Percentiles rank a stretch among this genome's conserved stretches.
phyloP scores from a whole-genome alignment of 2,329 filamentous ascomycete genomes.

The Amphichorda felina region DNA sequence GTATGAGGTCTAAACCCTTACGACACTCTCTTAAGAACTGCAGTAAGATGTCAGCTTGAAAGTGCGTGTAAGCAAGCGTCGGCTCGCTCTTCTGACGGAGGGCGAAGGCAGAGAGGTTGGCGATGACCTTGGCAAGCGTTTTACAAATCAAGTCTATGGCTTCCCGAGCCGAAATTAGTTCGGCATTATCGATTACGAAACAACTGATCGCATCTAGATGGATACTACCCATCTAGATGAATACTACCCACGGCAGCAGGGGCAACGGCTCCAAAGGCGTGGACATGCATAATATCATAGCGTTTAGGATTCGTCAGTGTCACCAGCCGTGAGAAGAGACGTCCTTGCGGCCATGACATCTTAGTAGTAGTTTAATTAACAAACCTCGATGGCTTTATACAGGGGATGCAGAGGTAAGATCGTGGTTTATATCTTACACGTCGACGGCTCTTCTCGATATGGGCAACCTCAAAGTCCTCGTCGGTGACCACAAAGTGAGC shows the following conservation, averaged over 20 bases:
- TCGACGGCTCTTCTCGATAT: constrained; percentile 57
- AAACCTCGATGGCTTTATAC: neutral
- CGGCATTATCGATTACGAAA: constrained; percentile 55
- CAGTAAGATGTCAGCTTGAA: constrained; percentile 44
- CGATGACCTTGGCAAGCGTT: constrained; percentile 69
- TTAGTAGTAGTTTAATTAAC: constrained; percentile 7
- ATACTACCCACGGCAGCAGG: constrained; percentile 72
- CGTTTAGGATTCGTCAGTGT: constrained; percentile 11
- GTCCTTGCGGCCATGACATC: constrained; percentile 45
- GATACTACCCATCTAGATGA: no score
- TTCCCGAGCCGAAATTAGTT: constrained; percentile 54
- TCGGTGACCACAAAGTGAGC: constrained; percentile 65
- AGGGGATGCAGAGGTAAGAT: neutral
- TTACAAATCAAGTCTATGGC: constrained; percentile 64
- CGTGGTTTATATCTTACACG: constrained; percentile 25
- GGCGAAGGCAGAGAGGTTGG: constrained; percentile 63
- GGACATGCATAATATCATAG: constrained; percentile 46
- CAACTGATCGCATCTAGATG: constrained; percentile 43
- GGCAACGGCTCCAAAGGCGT: constrained; percentile 61
- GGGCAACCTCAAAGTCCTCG: constrained; percentile 62
- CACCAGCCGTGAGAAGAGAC: neutral
- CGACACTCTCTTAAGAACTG: constrained; percentile 41
- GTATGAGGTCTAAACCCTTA: constrained; percentile 55
- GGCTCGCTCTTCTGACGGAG: constrained; percentile 58
- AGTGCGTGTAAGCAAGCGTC: constrained; percentile 67